These are phyloP conservation scores for Citrus australasica DNA, from an alignment of 345 rosid genomes.

Conservation along the genomic window DNA sequence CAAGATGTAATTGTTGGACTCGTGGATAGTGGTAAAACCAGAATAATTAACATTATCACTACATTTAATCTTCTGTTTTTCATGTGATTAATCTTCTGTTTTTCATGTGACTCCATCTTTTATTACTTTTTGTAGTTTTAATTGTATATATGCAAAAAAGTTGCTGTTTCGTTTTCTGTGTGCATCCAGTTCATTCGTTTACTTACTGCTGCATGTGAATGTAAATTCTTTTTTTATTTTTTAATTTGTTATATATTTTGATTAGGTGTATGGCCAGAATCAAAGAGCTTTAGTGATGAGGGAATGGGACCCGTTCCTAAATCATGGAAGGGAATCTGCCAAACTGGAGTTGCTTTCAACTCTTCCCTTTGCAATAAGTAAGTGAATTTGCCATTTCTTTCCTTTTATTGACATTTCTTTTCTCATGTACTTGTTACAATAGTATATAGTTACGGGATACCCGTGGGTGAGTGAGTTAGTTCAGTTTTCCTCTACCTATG, in stretches of 20 bases:
- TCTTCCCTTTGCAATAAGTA: slow-evolving; percentile 79
- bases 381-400: neutral
- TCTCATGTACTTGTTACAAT: neutral
- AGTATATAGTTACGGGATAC: no score
- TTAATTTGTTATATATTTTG: neutral
- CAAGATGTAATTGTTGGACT: slow-evolving; percentile 66
- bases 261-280: slow-evolving; percentile 95
- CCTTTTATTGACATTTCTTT: neutral
- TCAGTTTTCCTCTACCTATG: no score
- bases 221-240: neutral
- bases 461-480: no score
- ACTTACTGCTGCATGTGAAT: slow-evolving; percentile 4
- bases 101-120: slow-evolving; percentile 25
- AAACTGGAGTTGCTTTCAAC: slow-evolving; percentile 56
- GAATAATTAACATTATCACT: neutral
- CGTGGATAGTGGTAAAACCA: slow-evolving; percentile 63
- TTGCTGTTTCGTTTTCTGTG: neutral
- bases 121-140: slow-evolving; percentile 13
- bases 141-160: neutral
- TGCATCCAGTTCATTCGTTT: neutral
- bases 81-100: slow-evolving; percentile 21
- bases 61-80: neutral
- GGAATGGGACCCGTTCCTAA: slow-evolving; percentile 79
- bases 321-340: slow-evolving; percentile 93
- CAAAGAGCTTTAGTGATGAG: slow-evolving; percentile 65